Conservation (phyloP, 2,329 filamentous ascomycete species). For the Bimuria novae-zelandiae region DNA sequence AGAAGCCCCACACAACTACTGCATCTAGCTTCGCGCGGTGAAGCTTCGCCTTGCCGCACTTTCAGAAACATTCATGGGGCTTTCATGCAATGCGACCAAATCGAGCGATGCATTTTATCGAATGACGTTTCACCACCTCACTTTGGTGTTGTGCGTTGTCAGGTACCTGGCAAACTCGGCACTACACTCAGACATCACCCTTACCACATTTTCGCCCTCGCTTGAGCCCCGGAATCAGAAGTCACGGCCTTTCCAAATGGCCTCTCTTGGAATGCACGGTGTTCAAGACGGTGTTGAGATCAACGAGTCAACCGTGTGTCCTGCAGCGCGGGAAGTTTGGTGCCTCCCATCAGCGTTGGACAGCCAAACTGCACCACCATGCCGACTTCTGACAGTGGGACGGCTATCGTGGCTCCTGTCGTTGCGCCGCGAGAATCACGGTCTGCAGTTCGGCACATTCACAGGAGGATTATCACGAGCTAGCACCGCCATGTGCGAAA, state of each 20-base stretch:
- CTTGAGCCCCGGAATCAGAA: slow-evolving; percentile 31
- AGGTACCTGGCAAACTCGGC: too few relatives aligned
- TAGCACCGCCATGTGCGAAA: background rate
- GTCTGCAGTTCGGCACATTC: slow-evolving; percentile 12
- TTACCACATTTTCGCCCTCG: background rate
- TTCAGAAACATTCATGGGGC: background rate
- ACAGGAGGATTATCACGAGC: background rate
- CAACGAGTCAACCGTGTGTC: too few relatives aligned
- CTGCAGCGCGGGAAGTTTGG: too few relatives aligned
- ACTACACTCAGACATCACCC: slow-evolving; percentile 3
- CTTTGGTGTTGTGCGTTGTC: background rate
- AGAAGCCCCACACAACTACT: background rate
- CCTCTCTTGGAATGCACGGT: slow-evolving; percentile 26
- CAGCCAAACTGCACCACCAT: slow-evolving; percentile 25
- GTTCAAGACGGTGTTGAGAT: too few relatives aligned
- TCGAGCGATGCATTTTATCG: background rate
- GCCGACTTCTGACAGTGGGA: slow-evolving; percentile 26
- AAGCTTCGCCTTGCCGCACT: background rate
- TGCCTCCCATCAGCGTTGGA: slow-evolving; percentile 10
- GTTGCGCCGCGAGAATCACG: slow-evolving; percentile 17
- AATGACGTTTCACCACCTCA: background rate
- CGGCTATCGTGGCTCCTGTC: slow-evolving; percentile 18
- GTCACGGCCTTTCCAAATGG: slow-evolving; percentile 27
- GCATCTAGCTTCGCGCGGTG: slow-evolving; percentile 1
- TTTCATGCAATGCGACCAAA: background rate